Evolutionary conservation across 306 rosid species (phyloP), one percentile per base, ranked within the genome.

Genomic region (Medicago ruthenica): DNA sequence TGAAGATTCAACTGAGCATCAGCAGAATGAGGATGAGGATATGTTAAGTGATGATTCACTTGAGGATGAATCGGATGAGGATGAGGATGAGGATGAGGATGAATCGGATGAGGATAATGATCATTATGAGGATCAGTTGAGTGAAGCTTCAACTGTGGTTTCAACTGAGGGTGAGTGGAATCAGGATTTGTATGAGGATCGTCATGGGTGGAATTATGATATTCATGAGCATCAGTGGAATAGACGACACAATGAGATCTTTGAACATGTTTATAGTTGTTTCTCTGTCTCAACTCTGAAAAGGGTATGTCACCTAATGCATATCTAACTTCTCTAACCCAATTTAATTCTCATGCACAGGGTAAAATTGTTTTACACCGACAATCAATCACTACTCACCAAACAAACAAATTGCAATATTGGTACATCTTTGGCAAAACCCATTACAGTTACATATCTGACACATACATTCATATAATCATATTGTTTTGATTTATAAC

Each of bases 231-330:
- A 48, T 48, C 15, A 1, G 0, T 5, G 17, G 54, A 15, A n/a
- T 7, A 2, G 7, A 9, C 21, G 1, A 3, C 16, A 17, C 5
- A 27, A 20, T 64, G 72, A 55, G 0, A 8, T 54, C 47, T 87
- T 85, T 72, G 79, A 81, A 70, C 80, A 82, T 27, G 34, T 13
- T 36, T 83, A 85, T 47, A 75, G 61, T 11, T 89, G 93, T 62
- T 81, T 60, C 71, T 79, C 87, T 44, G 67, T 80, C 17, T 77
- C 87, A 1, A 15, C 45, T 41, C 76, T 81, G 21, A 63, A 82
- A 1, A 87, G 81, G 88, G 91, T 87, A 40, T 41, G 36, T 51
- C 57, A 51, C 9, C 3, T 7, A 0, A 51, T 51, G 11, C 11
- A 40, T 40, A 40, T 40, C 44, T 40, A 40, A 40, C 44, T 40